Percentiles rank a stretch among this genome's conserved stretches.
phyloP scores from a whole-genome alignment of 768 basidiomycete species.

The Suillus variegatus region DNA sequence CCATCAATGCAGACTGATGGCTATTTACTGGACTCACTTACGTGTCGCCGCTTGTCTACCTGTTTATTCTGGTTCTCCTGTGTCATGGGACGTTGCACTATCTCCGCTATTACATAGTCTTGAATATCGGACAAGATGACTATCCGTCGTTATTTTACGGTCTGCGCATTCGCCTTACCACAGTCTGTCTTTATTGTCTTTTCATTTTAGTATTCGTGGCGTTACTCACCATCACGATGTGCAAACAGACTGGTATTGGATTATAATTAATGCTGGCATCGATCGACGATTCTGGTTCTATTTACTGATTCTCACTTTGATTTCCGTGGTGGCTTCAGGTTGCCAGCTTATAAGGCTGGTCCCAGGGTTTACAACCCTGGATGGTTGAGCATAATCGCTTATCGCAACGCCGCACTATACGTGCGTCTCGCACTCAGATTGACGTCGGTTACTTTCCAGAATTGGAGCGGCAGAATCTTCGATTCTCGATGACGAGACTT shows the following conservation, averaged over 20 bases:
- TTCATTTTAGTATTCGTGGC: not conserved
- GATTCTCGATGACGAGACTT: not conserved
- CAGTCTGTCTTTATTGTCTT: constrained; percentile 3
- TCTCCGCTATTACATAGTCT: constrained; percentile 4
- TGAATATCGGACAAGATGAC: constrained; percentile 2
- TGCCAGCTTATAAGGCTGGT: not conserved
- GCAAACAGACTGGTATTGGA: not conserved
- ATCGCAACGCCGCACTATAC: not conserved
- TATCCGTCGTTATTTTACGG: not conserved
- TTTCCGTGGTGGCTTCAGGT: not conserved
- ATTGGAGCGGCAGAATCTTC: not conserved
- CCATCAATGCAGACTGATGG: constrained; percentile 50
- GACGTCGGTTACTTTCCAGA: not conserved
- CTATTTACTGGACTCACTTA: not conserved
- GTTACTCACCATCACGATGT: not conserved
- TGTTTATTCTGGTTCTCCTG: not conserved
- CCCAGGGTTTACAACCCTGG: not conserved
- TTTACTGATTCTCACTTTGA: not conserved
- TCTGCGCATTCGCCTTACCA: not conserved
- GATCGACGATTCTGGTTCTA: not conserved
- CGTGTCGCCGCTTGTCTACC: not conserved
- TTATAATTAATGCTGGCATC: not conserved
- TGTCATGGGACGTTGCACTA: constrained; percentile 6
- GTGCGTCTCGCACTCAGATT: not conserved
- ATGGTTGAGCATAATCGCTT: not conserved